Evolutionary conservation across 1,284 basidiomycete species (phyloP).

Genomic region (Boletellus deceptivus): DNA sequence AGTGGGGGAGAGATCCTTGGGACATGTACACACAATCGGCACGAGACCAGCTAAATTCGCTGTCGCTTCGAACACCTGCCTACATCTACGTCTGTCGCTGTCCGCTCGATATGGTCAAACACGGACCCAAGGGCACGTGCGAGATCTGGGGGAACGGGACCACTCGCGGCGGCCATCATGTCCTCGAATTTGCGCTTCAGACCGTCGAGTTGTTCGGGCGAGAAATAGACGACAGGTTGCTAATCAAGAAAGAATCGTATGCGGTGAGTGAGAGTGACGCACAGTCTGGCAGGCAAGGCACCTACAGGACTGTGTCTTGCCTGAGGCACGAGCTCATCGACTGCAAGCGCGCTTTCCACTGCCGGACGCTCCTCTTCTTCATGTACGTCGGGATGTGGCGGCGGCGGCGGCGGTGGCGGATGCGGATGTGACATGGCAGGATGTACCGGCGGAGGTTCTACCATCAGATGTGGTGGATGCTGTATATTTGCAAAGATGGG

Average conservation of each 20-base stretch:
- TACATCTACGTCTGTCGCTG: constrained; percentile 26
- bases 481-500: constrained; percentile 26
- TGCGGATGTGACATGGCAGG: constrained; percentile 9
- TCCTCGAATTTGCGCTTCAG: constrained; percentile 33
- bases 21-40: background rate
- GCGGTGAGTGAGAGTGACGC: too few species aligned
- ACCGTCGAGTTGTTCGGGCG: constrained; percentile 31
- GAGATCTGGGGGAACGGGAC: constrained; percentile 31
- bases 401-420: background rate
- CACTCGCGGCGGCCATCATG: constrained; percentile 31
- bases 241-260: background rate
- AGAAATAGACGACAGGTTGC: constrained; percentile 32
- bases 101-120: constrained; percentile 34
- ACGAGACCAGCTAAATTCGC: constrained; percentile 20
- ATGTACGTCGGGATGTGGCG: constrained; percentile 5
- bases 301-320: constrained; percentile 18
- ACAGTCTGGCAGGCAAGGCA: background rate
- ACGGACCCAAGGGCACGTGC: constrained; percentile 34
- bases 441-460: constrained; percentile 15
- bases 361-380: constrained; percentile 17
- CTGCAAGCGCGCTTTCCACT: constrained; percentile 13
- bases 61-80: constrained; percentile 26
- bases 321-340: constrained; percentile 20
- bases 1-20: background rate
- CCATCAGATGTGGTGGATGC: constrained; percentile 24